Percentiles rank a stretch among this genome's conserved stretches.
Evolutionary conservation across 2,329 filamentous ascomycete species (phyloP).

Genomic region (Acrocalymma vagum): DNA sequence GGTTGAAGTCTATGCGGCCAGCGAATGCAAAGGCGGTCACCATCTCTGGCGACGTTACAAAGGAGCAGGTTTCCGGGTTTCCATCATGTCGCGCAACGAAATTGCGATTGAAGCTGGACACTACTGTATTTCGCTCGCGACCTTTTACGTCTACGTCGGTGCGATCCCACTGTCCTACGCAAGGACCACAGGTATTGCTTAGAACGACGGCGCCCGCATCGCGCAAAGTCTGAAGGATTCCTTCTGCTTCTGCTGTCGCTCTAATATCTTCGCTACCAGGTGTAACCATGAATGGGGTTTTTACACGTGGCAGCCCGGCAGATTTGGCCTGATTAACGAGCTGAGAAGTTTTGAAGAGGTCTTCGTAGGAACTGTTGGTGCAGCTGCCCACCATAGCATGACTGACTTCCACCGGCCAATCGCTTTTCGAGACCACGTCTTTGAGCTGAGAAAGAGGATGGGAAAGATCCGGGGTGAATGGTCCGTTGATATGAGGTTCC

Average conservation of each 20-base stretch:
- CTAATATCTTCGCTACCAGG: constrained; percentile 47
- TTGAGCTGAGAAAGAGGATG: constrained; percentile 43
- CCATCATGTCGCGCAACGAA: constrained; percentile 49
- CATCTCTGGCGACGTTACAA: constrained; percentile 59
- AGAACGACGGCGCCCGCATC: constrained; percentile 42
- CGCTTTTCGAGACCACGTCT: constrained; percentile 28
- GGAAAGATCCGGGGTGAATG: constrained; percentile 46
- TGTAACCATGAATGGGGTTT: constrained; percentile 40
- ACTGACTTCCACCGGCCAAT: constrained; percentile 41
- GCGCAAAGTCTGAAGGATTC: constrained; percentile 35
- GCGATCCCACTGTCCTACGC: constrained; percentile 47
- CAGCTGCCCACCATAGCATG: constrained; percentile 45
- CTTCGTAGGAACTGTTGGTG: constrained; percentile 49
- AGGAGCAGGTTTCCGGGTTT: constrained; percentile 57
- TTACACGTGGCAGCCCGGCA: constrained; percentile 36
- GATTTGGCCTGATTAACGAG: constrained; percentile 39
- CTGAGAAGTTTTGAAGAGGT: constrained; percentile 39
- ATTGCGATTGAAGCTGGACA: constrained; percentile 49
- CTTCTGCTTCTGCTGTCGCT: constrained; percentile 38
- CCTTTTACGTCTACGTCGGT: constrained; percentile 36
- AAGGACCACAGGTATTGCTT: constrained; percentile 46
- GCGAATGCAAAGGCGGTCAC: constrained; percentile 47
- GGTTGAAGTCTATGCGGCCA: constrained; percentile 36
- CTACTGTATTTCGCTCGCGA: constrained; percentile 41
- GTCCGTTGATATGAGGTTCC: constrained; percentile 48